These are phyloP conservation scores for Candida taoyuanica DNA, from an alignment of 805 yeast genomes.

Conservation along the genomic window DNA sequence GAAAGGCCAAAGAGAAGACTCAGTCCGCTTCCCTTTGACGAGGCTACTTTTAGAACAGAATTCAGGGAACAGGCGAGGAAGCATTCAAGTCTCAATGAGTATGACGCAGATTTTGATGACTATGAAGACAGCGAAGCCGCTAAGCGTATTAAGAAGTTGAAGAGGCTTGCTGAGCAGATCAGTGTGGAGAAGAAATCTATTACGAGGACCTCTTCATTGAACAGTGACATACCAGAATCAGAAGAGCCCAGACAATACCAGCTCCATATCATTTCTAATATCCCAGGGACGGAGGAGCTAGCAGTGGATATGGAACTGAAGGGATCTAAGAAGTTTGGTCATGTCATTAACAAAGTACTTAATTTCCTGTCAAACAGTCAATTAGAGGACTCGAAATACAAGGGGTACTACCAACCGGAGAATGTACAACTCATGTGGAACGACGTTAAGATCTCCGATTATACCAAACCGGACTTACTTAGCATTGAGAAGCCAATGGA, in stretches of 20 bases:
- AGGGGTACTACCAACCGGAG: slow-evolving; percentile 9
- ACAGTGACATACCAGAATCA: slow-evolving; percentile 1
- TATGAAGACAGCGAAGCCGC: slow-evolving; percentile 7
- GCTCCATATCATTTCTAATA: slow-evolving; percentile 14
- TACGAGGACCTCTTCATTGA: slow-evolving; percentile 1
- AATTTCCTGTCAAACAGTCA: slow-evolving; percentile 6
- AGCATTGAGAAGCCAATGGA: slow-evolving; percentile 11
- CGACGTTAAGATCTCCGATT: slow-evolving; percentile 17
- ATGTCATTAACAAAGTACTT: slow-evolving; percentile 13
- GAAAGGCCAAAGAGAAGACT: slow-evolving; percentile 2
- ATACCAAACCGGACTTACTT: slow-evolving; percentile 25
- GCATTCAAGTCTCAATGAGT: not conserved
- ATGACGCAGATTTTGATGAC: slow-evolving; percentile 10
- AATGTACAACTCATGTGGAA: slow-evolving; percentile 22
- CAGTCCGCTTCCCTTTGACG: slow-evolving; percentile 17
- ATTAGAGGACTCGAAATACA: not conserved
- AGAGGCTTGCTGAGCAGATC: slow-evolving; percentile 1
- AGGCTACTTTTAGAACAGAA: slow-evolving; percentile 3
- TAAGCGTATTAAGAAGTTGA: not conserved
- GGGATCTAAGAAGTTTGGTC: slow-evolving; percentile 18
- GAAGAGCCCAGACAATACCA: slow-evolving; percentile 7
- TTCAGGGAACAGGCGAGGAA: slow-evolving; percentile 1
- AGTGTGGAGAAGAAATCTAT: not conserved
- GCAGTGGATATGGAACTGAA: slow-evolving; percentile 13
- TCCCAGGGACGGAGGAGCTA: slow-evolving; percentile 20